Evolutionary conservation across 2,329 filamentous ascomycete genomes (phyloP).

Genomic region (Aspergillus eucalypticola): DNA sequence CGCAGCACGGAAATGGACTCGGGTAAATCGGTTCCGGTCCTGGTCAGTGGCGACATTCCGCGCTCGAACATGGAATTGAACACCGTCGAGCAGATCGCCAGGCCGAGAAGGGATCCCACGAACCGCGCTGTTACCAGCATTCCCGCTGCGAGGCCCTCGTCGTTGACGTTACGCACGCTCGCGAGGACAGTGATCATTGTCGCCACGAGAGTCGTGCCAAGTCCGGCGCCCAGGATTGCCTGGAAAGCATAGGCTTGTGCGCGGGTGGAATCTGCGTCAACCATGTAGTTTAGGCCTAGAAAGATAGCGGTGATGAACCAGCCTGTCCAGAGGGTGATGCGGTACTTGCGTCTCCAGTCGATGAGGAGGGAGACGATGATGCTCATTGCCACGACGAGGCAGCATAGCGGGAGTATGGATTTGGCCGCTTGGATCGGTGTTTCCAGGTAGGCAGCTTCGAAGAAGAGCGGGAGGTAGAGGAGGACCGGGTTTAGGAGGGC

Average conservation of each 20-base stretch:
- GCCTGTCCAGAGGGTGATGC: neutral
- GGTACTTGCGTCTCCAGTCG: neutral
- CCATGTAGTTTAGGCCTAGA: neutral
- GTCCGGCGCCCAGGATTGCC: neutral
- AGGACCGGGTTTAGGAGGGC: no score
- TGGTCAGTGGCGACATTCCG: neutral
- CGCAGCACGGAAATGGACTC: neutral
- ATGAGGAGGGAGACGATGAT: neutral
- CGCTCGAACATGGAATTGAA: neutral
- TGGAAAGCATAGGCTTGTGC: neutral
- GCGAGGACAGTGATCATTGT: neutral
- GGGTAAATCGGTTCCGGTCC: neutral
- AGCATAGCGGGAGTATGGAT: neutral
- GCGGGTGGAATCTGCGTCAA: neutral
- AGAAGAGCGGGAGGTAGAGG: no score
- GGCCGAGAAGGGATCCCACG: neutral
- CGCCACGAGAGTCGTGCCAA: neutral
- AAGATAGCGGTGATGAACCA: neutral
- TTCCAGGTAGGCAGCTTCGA: no score
- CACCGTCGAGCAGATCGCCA: neutral
- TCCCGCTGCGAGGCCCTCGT: neutral
- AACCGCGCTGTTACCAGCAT: neutral
- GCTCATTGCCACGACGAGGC: neutral
- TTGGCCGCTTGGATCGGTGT: neutral
- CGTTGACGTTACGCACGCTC: neutral